phyloP scores from a whole-genome alignment of 1,139 yeast species.

The Debaryomycetaceae sp. region DNA sequence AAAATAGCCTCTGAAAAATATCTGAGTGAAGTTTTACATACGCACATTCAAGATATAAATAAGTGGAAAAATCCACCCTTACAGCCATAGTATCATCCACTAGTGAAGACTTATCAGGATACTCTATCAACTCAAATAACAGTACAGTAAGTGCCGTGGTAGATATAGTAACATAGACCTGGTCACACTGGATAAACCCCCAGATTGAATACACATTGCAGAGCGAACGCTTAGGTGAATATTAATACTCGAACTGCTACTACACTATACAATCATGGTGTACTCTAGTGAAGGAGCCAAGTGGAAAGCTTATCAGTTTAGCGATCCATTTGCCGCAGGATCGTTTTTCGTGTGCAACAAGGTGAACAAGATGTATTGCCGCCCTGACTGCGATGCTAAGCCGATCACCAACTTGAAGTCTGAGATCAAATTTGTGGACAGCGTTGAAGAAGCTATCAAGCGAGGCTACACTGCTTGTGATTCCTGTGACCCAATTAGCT shows the following conservation, averaged over 20 bases:
- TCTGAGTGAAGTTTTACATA: neutral
- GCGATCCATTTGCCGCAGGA: constrained; percentile 64
- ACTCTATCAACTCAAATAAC: too few species aligned
- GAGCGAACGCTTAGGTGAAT: too few species aligned
- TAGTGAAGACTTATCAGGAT: too few species aligned
- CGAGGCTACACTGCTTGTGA: constrained; percentile 52
- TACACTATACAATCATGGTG: constrained; percentile 21
- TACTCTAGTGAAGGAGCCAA: constrained; percentile 47
- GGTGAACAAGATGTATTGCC: constrained; percentile 44
- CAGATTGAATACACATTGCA: too few species aligned
- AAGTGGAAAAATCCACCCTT: too few species aligned
- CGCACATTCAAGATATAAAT: too few species aligned
- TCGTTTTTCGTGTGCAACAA: constrained; percentile 52
- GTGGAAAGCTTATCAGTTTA: constrained; percentile 66
- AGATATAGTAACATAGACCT: too few species aligned
- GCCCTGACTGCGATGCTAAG: constrained; percentile 65
- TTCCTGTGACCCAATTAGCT: constrained; percentile 44
- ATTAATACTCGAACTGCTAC: neutral
- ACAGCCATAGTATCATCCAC: too few species aligned
- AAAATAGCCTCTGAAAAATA: neutral
- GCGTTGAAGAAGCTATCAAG: constrained; percentile 39
- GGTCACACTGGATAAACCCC: too few species aligned
- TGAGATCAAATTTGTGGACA: constrained; percentile 43
- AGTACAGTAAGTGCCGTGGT: too few species aligned
- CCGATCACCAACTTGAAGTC: constrained; percentile 41